Evolutionary conservation across 768 basidiomycete species (phyloP), one percentile per base, ranked within the genome.

Genomic region (Lentinula edodes): DNA sequence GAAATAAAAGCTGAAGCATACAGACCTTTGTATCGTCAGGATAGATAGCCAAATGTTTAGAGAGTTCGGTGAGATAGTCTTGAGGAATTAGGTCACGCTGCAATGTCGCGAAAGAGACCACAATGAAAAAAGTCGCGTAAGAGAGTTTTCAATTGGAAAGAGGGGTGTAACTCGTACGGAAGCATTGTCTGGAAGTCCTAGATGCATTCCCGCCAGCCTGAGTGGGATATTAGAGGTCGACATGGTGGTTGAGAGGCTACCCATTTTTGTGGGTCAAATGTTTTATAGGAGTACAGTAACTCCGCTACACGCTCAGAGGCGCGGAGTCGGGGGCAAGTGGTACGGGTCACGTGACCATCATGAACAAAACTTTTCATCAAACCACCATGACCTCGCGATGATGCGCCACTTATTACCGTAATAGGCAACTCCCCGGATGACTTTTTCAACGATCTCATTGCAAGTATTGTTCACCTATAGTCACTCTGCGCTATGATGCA

Each of bases 11-110:
- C 23, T 20, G 35, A n/a, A 41, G 6, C 2, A 41, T 8, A 36
- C 46, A 7, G 9, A 59, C 58, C 32, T 59, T 59, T 16, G 43
- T 46, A 36, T 59, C 43, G 16, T 59, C 28, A 36, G 58, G 58
- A 50, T 35, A 51, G 20, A 48, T 59, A 18, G 16, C 35, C 6
- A 59, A 10, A 39, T 59, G 58, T 16, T 20, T 36, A 7, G 5
- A n/a, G 4, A 59, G 46, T 16, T 59, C 58, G 6, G 36, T 34
- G 3, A 59, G 20, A 28, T 59, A 59, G 18, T 34, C 15, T 7
- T 9, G 16, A 7, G 58, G 58, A 35, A 59, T 32, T 34, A 48
- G 46, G 2, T 45, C 48, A 35, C 9, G 15, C 58, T 59, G 15
- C 18, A 34, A 23, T 6, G 54, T 39, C 16, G 39, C 6, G n/a